phyloP scores from a whole-genome alignment of 345 rosid genomes.

The Triadica sebifera region DNA sequence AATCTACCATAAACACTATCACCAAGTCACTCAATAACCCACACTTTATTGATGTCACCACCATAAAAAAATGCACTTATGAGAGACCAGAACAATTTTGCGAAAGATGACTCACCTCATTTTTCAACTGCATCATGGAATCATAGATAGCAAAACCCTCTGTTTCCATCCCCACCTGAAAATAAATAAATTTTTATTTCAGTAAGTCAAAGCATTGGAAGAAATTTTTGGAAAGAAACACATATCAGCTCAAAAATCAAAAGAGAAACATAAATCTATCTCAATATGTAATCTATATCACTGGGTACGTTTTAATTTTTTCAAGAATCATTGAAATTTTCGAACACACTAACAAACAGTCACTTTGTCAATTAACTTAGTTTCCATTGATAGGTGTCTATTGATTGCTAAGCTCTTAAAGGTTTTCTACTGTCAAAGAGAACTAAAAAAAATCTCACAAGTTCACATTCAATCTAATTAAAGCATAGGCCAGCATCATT shows the following conservation, averaged over 20 bases:
- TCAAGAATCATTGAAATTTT: not conserved
- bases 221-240: not conserved
- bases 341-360: not conserved
- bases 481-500: not conserved
- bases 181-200: not conserved
- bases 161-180: slow-evolving; percentile 83
- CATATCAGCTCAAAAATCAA: not conserved
- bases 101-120: slow-evolving; percentile 42
- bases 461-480: not conserved
- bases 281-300: not conserved
- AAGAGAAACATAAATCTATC: not conserved
- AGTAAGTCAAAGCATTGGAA: not conserved
- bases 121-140: slow-evolving; percentile 64
- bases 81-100: not conserved
- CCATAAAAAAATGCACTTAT: not conserved
- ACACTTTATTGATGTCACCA: not conserved
- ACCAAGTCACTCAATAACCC: not conserved
- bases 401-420: not conserved
- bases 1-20: not conserved
- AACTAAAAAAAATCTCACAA: not conserved
- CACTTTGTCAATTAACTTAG: not conserved
- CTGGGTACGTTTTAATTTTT: not conserved
- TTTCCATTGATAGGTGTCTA: not conserved
- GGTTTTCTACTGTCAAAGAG: not conserved
- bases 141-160: slow-evolving; percentile 95